Evolutionary conservation across 1,284 basidiomycete genomes (phyloP).

Genomic region (Agroathelia rolfsii): DNA sequence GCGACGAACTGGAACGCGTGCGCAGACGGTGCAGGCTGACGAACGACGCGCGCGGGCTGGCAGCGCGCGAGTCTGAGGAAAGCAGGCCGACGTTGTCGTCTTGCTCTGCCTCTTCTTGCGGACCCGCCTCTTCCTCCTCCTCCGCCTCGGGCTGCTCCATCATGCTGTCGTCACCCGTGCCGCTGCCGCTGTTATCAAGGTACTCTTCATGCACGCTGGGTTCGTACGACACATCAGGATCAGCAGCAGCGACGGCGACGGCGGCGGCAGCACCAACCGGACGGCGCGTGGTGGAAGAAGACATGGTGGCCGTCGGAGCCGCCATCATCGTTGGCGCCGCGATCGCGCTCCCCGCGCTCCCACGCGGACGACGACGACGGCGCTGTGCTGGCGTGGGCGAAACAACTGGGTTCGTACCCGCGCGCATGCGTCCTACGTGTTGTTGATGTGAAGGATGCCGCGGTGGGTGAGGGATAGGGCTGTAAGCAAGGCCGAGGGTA

Average conservation of each 20-base stretch:
- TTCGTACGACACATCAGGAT: constrained; percentile 22
- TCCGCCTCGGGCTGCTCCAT: constrained; percentile 31
- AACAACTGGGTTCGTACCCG: constrained; percentile 37
- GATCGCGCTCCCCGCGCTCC: constrained; percentile 23
- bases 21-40: constrained; percentile 32
- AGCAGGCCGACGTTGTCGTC: constrained; percentile 62
- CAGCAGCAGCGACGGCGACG: constrained; percentile 19
- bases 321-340: constrained; percentile 29
- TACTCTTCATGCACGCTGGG: constrained; percentile 18
- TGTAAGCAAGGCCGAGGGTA: constrained; percentile 30
- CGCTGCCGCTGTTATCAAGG: constrained; percentile 29
- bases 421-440: constrained; percentile 30
- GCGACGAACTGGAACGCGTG: constrained; percentile 22
- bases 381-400: constrained; percentile 31
- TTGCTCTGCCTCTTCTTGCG: constrained; percentile 35
- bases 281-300: too few species aligned
- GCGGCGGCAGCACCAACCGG: too few species aligned
- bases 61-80: constrained; percentile 26
- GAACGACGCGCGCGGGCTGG: constrained; percentile 49
- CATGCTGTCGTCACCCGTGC: constrained; percentile 25
- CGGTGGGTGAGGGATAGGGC: constrained; percentile 62
- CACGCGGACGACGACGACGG: constrained; percentile 30
- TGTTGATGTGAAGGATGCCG: constrained; percentile 41
- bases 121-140: constrained; percentile 39
- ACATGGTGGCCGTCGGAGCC: constrained; percentile 22